Conservation (phyloP, 2,329 filamentous ascomycete species). For the Teratosphaeria destructans region DNA sequence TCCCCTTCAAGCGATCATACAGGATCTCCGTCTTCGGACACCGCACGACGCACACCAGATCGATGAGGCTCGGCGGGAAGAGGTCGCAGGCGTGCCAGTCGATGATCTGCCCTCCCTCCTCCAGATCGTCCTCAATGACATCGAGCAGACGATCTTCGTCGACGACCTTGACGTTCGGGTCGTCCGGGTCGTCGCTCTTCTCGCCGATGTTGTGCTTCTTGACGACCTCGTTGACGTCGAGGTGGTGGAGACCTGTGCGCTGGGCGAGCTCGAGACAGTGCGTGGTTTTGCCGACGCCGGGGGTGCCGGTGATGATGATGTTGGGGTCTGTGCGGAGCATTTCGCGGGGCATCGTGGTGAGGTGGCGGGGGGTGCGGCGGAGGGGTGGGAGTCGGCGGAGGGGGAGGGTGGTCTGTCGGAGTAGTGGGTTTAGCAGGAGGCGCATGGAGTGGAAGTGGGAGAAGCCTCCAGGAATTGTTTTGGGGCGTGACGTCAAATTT, state of each 20-base stretch:
- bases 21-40: constrained; percentile 55
- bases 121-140: constrained; percentile 71
- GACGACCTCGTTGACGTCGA: constrained; percentile 83
- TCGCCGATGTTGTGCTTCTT: constrained; percentile 83
- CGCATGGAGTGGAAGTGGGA: neutral
- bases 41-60: constrained; percentile 83
- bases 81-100: constrained; percentile 98
- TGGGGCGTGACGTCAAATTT: neutral
- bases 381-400: neutral
- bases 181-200: constrained; percentile 61
- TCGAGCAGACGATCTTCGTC: constrained; percentile 92
- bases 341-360: constrained; percentile 4
- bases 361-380: neutral
- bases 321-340: constrained; percentile 54
- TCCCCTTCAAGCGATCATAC: constrained; percentile 70
- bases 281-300: constrained; percentile 90
- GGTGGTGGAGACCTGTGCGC: constrained; percentile 65
- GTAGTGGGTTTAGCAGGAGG: neutral
- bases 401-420: neutral
- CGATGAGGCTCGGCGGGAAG: constrained; percentile 87
- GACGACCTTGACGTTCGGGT: constrained; percentile 80
- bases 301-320: constrained; percentile 90
- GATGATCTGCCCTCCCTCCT: constrained; percentile 73
- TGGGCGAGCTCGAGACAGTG: constrained; percentile 75
- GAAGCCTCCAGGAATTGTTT: neutral